Evolutionary conservation across 2,329 filamentous ascomycete genomes (phyloP).

Genomic region (Westerdykella ornata): DNA sequence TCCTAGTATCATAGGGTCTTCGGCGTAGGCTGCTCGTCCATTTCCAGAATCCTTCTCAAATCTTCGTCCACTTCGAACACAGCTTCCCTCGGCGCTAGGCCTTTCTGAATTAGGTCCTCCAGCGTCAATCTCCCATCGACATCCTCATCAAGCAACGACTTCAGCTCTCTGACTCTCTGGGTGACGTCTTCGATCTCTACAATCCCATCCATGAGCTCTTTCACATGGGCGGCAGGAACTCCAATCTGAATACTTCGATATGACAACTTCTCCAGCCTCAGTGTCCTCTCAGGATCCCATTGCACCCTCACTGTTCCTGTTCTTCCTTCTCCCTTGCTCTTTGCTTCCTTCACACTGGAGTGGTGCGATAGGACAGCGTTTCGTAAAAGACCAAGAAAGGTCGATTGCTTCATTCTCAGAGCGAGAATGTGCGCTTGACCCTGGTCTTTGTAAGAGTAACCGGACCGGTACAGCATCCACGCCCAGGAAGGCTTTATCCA

Average conservation of each 20-base stretch:
- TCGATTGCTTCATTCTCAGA: slow-evolving; percentile 47
- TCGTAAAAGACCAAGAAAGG: slow-evolving; percentile 46
- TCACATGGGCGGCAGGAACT: slow-evolving; percentile 44
- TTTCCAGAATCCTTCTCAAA: slow-evolving; percentile 12
- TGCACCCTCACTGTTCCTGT: slow-evolving; percentile 48
- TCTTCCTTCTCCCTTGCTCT: slow-evolving; percentile 14
- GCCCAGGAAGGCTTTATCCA: slow-evolving; percentile 60
- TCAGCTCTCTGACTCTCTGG: slow-evolving; percentile 45
- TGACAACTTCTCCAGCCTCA: slow-evolving; percentile 41
- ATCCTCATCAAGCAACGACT: slow-evolving; percentile 41
- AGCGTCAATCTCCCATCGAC: slow-evolving; percentile 22
- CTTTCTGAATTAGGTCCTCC: slow-evolving; percentile 34
- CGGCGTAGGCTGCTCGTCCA: no score
- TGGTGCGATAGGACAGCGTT: slow-evolving; percentile 27
- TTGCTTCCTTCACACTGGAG: slow-evolving; percentile 5
- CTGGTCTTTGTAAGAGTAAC: slow-evolving; percentile 53
- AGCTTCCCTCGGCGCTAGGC: slow-evolving; percentile 43
- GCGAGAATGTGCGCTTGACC: slow-evolving; percentile 53
- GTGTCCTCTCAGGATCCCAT: slow-evolving; percentile 57
- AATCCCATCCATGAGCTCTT: slow-evolving; percentile 49
- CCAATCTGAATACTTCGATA: slow-evolving; percentile 58
- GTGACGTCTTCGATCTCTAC: slow-evolving; percentile 55
- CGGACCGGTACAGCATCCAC: slow-evolving; percentile 59
- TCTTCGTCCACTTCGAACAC: slow-evolving; percentile 40
- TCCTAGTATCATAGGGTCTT: no score